Evolutionary conservation across 2,329 filamentous ascomycete genomes (phyloP).

Genomic region (Aquanectria penicillioides): DNA sequence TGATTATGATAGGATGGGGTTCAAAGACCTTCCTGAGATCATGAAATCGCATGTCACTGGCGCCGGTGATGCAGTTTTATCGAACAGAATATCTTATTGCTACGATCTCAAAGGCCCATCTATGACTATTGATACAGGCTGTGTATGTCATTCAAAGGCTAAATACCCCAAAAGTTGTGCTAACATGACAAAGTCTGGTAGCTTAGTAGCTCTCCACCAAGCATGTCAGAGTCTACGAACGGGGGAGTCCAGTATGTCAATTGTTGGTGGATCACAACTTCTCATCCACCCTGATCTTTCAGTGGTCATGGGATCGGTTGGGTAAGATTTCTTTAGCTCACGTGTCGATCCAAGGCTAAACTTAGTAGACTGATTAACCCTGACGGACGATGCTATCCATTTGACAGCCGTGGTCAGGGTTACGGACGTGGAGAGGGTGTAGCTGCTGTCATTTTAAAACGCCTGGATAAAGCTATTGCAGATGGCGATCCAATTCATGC

Average conservation of each 20-base stretch:
- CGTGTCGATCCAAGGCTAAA: too few relatives aligned
- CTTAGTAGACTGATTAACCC: conserved; percentile 24
- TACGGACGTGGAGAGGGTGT: conserved; percentile 58
- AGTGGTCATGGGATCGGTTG: too few relatives aligned
- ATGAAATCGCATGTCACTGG: conserved; percentile 44
- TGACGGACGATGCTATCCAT: conserved; percentile 26
- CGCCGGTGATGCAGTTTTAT: conserved; percentile 40
- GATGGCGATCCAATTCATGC: conserved; percentile 49
- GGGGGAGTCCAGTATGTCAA: conserved; percentile 56
- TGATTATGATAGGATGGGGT: conserved; percentile 25
- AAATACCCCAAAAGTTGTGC: too few relatives aligned
- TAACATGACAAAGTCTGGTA: too few relatives aligned
- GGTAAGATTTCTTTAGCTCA: too few relatives aligned
- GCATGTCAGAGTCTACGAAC: conserved; percentile 48
- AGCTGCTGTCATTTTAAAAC: conserved; percentile 50
- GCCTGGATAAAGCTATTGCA: conserved; percentile 51
- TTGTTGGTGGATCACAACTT: conserved; percentile 45
- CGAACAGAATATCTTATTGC: conserved; percentile 50
- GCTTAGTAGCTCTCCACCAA: conserved; percentile 42
- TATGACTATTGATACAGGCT: conserved; percentile 49
- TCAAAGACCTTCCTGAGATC: conserved; percentile 23
- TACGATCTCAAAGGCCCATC: conserved; percentile 51
- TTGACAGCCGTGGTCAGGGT: conserved; percentile 45
- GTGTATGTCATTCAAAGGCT: too few relatives aligned
- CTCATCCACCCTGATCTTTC: conserved; percentile 27